Evolutionary conservation across 371 early-diverging fungal genomes (phyloP).

Genomic region (Lichtheimia ornata): DNA sequence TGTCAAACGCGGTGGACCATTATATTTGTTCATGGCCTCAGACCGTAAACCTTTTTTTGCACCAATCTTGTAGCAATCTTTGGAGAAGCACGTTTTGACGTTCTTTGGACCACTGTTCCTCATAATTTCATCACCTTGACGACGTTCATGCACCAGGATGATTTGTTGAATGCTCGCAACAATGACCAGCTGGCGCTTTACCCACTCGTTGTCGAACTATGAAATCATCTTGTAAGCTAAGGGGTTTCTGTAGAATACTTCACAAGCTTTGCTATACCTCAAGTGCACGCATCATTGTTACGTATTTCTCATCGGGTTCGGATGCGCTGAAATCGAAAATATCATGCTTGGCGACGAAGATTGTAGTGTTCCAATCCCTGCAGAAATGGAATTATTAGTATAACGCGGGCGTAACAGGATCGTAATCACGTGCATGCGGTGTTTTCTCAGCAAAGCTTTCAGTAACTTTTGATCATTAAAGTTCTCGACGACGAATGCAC

Average conservation of each 20-base stretch:
- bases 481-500: slow-evolving; percentile 76
- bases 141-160: slow-evolving; percentile 73
- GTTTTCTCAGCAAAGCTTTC: slow-evolving; percentile 48
- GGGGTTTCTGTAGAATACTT: neutral
- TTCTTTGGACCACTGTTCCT: slow-evolving; percentile 63
- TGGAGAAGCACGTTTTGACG: slow-evolving; percentile 68
- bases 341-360: slow-evolving; percentile 66
- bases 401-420: neutral
- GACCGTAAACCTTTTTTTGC: slow-evolving; percentile 47
- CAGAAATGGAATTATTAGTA: neutral
- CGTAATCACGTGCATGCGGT: slow-evolving; percentile 36
- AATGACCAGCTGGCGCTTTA: slow-evolving; percentile 78
- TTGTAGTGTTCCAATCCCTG: slow-evolving; percentile 28
- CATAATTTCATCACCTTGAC: slow-evolving; percentile 78
- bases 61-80: slow-evolving; percentile 70
- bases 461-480: slow-evolving; percentile 68
- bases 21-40: slow-evolving; percentile 27
- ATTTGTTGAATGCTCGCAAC: slow-evolving; percentile 73
- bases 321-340: slow-evolving; percentile 72
- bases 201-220: slow-evolving; percentile 70
- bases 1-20: slow-evolving; percentile 48
- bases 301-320: slow-evolving; percentile 63
- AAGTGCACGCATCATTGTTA: slow-evolving; percentile 74
- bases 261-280: slow-evolving; percentile 29
- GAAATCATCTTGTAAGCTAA: neutral